Evolutionary conservation across 1,284 basidiomycete genomes (phyloP), one percentile per base, ranked within the genome.

Genomic region (Polyporus tsugae): DNA sequence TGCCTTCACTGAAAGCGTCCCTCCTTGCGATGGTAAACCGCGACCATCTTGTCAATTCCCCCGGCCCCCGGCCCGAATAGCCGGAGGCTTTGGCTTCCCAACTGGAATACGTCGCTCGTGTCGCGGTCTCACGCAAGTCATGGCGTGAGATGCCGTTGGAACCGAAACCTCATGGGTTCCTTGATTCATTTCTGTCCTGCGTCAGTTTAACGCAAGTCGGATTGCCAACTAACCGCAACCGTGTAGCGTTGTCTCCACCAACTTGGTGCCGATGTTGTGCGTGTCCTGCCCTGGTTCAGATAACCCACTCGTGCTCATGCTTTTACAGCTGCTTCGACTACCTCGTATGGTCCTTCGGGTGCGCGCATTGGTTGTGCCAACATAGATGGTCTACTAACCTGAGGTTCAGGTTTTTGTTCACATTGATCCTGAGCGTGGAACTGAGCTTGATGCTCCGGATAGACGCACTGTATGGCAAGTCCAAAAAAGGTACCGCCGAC

Each of bases 371-470:
- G 3, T 35, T 38, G 19, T 35, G 19, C 19, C 35, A 58, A 9
- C 2, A 19, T 9, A 25, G 44, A 19, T 11, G 19, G 19, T 38
- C 17, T 4, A 5, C 46, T 38, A 15, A 46, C 15, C 35, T 10
- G 22, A 11, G 6, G 6, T 25, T 15, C 22, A 67, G 62, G 6
- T 55, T 33, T n/a, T 33, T 63, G 38, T 35, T 69, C 49, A 19
- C 60, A 7, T 25, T 73, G 11, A 53, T 71, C 13, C 33, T 68
- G 36, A 69, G 67, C 60, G 66, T 73, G 36, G 72, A 73, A 44
- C 10, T 73, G 58, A 66, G 72, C 64, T 60, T 73, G 55, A 70
- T 73, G 66, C 68, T 73, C 19, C 64, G 72, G 57, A 65, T 73
- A 53, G 69, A 73, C 49, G 72, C 72, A 1, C 42, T 73, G 13